Conservation (phyloP, 2,329 filamentous ascomycete genomes). For the Sporothrix curviconia region DNA sequence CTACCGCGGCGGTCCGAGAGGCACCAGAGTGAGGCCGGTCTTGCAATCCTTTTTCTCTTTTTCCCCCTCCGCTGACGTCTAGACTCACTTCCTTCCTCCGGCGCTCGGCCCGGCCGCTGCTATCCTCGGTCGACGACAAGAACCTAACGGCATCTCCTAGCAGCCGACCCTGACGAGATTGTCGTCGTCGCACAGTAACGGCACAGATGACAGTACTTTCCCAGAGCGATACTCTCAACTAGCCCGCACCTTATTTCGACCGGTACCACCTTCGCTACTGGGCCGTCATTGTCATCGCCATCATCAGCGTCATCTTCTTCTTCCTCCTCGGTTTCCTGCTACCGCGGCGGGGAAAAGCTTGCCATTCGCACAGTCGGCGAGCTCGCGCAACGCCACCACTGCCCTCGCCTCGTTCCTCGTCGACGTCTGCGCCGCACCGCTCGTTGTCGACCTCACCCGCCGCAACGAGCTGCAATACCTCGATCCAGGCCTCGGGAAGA, state of each 20-base stretch:
- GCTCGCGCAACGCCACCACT: constrained; percentile 24
- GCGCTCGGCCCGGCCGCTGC: constrained; percentile 24
- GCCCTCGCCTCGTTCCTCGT: constrained; percentile 35
- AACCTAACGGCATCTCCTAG: constrained; percentile 30
- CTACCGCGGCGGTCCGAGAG: constrained; percentile 39
- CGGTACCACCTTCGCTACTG: too few relatives aligned
- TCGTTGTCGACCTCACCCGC: constrained; percentile 40
- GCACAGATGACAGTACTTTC: constrained; percentile 25
- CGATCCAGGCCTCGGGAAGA: constrained; percentile 24
- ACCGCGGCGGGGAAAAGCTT: too few relatives aligned
- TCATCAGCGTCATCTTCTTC: constrained; percentile 9
- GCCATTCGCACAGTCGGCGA: constrained; percentile 34
- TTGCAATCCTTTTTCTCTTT: constrained; percentile 20
- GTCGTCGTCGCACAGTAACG: constrained; percentile 37
- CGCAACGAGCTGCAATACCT: constrained; percentile 36
- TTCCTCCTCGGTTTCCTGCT: constrained; percentile 28
- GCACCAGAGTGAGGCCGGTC: constrained; percentile 29
- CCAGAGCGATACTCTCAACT: constrained; percentile 26
- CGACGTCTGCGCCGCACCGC: constrained; percentile 30
- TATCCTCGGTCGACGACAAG: constrained; percentile 25
- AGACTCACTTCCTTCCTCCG: constrained; percentile 18
- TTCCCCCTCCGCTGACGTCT: constrained; percentile 12
- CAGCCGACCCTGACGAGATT: constrained; percentile 34
- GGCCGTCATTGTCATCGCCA: constrained; percentile 31
- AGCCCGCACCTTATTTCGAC: constrained; percentile 33